A percentile compares a stretch with the other conserved stretches of the same genome.
These are phyloP conservation scores for Hygrophorus pudorinus DNA, from an alignment of 768 basidiomycete species.

Conservation along the genomic window DNA sequence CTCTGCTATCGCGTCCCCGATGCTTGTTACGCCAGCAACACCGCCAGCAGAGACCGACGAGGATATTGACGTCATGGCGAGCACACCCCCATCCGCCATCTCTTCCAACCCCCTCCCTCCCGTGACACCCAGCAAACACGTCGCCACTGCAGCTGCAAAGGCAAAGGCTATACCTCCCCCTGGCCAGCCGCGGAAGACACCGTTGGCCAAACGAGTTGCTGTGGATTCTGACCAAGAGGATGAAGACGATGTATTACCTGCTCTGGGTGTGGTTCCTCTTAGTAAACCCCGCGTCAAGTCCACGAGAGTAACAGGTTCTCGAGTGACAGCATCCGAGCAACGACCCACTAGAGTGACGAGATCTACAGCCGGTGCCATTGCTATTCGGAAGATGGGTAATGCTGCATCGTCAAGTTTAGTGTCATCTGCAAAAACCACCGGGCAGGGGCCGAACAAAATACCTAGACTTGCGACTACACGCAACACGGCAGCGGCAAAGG, in stretches of 20 bases:
- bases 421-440: conserved; percentile 34
- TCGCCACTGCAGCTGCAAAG: conserved; percentile 58
- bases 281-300: conserved; percentile 27
- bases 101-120: conserved; percentile 37
- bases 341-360: conserved; percentile 67
- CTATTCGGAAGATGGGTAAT: conserved; percentile 44
- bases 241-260: conserved; percentile 53
- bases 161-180: conserved; percentile 67
- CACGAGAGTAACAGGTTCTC: conserved; percentile 28
- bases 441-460: conserved; percentile 55
- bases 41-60: conserved; percentile 74
- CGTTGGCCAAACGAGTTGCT: conserved; percentile 60
- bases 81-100: conserved; percentile 32
- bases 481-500: conserved; percentile 38
- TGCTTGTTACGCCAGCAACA: conserved; percentile 64
- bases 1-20: conserved; percentile 24
- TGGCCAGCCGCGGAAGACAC: conserved; percentile 84
- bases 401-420: conserved; percentile 20
- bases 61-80: conserved; percentile 36
- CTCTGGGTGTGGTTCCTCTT: conserved; percentile 42
- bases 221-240: conserved; percentile 64
- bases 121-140: conserved; percentile 73
- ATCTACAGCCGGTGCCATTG: conserved; percentile 49
- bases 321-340: conserved; percentile 55
- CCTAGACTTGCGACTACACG: conserved; percentile 51